phyloP scores from a whole-genome alignment of 495 filamentous ascomycete species.

The Penicillium crystallinum region DNA sequence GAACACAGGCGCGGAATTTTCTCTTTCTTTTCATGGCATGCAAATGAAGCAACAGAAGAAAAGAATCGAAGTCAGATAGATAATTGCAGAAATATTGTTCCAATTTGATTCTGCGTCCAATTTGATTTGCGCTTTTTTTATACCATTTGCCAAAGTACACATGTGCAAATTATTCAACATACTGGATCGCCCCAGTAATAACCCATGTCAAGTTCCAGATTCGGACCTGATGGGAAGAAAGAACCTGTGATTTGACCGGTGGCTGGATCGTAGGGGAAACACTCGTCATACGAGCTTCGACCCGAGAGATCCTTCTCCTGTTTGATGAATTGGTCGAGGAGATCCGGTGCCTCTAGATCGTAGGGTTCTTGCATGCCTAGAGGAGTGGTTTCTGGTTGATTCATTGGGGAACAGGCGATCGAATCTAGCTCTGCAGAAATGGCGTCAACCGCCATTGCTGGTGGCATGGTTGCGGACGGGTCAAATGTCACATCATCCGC shows the following conservation, averaged over 20 bases:
- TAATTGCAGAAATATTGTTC: not conserved
- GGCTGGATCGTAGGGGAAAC: slow-evolving; percentile 35
- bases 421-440: slow-evolving; percentile 24
- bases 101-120: slow-evolving; percentile 1
- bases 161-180: slow-evolving; percentile 9
- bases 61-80: not conserved
- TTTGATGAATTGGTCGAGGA: slow-evolving; percentile 20
- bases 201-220: slow-evolving; percentile 32
- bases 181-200: slow-evolving; percentile 34
- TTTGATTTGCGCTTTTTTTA: not conserved
- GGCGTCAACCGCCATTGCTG: slow-evolving; percentile 11
- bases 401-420: slow-evolving; percentile 26
- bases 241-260: slow-evolving; percentile 41
- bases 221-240: slow-evolving; percentile 31
- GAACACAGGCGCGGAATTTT: not conserved
- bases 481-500: slow-evolving; percentile 20
- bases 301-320: slow-evolving; percentile 19
- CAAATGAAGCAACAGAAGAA: slow-evolving; percentile 6
- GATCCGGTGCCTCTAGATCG: slow-evolving; percentile 20
- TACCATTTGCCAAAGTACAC: not conserved
- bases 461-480: slow-evolving; percentile 7
- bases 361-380: slow-evolving; percentile 16
- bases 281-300: slow-evolving; percentile 28
- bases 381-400: slow-evolving; percentile 15
- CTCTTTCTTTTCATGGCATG: slow-evolving; percentile 7